Evolutionary conservation across 139 green algal species (phyloP), one percentile per base, ranked within the genome.

Genomic region (Auxenochlorella pyrenoidosa): DNA sequence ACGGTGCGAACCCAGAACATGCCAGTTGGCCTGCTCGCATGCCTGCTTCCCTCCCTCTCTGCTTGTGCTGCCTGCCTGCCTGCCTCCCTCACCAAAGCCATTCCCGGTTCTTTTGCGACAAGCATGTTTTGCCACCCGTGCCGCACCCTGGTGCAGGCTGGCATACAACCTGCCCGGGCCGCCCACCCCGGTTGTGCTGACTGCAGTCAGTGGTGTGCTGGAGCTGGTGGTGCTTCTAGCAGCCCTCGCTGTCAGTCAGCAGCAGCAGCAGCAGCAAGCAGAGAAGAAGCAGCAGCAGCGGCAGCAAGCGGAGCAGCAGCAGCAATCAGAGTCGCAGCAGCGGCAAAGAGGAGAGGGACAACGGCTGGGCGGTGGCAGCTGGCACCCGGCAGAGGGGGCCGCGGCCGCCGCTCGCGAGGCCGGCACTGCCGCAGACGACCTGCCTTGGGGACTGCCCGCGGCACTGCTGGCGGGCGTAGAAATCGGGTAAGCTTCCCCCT

Each of bases 81-180:
- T 16, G 24, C 13, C 71, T 60, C 15, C 19, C 22, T 60, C 41
- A 21, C 41, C 41, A 13, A 22, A 26, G 41, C 8, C 5, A 5
- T 38, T 38, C 30, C 15, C 68, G 3, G 65, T 73, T 13, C 65
- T 28, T 28, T 5, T 4, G 30, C 28, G 13, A 5, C 65, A 36
- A 13, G 65, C 28, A 40, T 4, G 65, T 41, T 41, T 6, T 44
- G 8, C n/a, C 68, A 6, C 13, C 30, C 63, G 6, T 34, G 63
- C 26, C 12, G 63, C 63, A 36, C 28, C 63, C 63, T 71, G 19
- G 38, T 71, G 63, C 63, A 85, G 80, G 40, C 40, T 85, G 30
- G 80, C 80, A 30, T 85, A 85, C 63, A 76, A 40, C 38, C 80
- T 77, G 60, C 80, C 80, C 1, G 80, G 80, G 40, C 80, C 80